phyloP scores from a whole-genome alignment of 345 rosid genomes.

The Hibiscus trionum region DNA sequence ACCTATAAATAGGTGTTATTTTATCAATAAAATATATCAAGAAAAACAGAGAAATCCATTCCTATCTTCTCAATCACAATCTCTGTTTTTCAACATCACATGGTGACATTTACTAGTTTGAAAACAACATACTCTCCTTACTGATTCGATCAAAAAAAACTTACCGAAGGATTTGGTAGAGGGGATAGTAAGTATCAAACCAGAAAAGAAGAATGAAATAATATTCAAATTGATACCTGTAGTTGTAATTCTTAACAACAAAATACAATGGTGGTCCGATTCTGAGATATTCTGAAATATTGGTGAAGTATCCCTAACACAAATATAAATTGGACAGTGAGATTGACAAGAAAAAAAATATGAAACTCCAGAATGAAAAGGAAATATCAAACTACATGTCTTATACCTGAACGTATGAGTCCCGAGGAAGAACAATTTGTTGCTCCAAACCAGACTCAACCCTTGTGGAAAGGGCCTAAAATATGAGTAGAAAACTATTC shows the following conservation, averaged over 20 bases:
- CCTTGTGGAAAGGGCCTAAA: constrained; percentile 77
- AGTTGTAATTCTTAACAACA: constrained; percentile 84
- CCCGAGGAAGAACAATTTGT: constrained; percentile 89
- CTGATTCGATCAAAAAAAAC: too few relatives aligned
- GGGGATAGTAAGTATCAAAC: neutral
- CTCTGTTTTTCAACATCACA: neutral
- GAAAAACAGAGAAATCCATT: neutral
- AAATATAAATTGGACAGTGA: neutral
- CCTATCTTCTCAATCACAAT: neutral
- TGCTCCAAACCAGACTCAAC: constrained; percentile 95
- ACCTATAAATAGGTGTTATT: too few relatives aligned
- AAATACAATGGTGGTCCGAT: constrained; percentile 93
- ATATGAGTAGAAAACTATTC: constrained; percentile 12
- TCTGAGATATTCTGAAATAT: constrained; percentile 34
- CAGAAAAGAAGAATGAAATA: neutral
- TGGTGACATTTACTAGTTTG: neutral
- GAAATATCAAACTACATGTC: neutral
- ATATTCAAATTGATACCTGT: constrained; percentile 45
- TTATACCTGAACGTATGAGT: constrained; percentile 91
- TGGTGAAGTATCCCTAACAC: constrained; percentile 76
- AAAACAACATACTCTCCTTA: neutral
- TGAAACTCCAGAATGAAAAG: neutral
- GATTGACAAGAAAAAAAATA: constrained; percentile 3
- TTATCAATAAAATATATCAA: too few relatives aligned
- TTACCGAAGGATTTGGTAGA: neutral